phyloP scores from a whole-genome alignment of 371 early-diverging fungal genomes.

The Batkoa obscura region DNA sequence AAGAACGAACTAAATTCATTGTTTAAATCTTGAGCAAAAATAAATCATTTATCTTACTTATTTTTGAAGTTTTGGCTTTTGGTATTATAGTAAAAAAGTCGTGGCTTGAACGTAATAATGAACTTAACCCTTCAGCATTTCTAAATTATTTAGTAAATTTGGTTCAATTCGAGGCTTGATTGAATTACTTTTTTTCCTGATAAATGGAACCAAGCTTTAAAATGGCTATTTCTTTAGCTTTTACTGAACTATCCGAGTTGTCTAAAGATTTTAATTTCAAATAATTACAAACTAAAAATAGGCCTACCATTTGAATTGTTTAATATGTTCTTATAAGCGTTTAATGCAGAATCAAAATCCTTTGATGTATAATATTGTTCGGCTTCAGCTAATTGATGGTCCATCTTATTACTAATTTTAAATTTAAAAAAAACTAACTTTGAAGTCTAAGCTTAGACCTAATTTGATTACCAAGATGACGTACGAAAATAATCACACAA shows the following conservation, averaged over 20 bases:
- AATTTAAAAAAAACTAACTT: neutral
- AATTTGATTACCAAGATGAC: neutral
- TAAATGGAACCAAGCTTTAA: neutral
- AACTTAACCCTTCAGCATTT: constrained; percentile 54
- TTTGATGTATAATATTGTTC: neutral
- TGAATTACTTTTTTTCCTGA: neutral
- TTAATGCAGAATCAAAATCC: neutral
- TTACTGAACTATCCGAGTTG: neutral
- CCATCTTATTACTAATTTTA: neutral
- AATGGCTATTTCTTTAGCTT: constrained; percentile 1
- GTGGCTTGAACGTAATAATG: constrained; percentile 59
- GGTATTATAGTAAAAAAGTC: constrained; percentile 61
- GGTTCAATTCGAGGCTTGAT: too few relatives aligned
- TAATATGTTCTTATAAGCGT: neutral
- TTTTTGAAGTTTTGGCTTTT: constrained; percentile 91
- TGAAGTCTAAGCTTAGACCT: neutral
- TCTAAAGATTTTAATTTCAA: neutral
- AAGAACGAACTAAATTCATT: constrained; percentile 36
- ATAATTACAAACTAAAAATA: neutral
- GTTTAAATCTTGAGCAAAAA: neutral
- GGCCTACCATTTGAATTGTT: neutral
- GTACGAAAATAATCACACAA: neutral
- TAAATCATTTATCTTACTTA: constrained; percentile 28
- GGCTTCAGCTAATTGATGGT: neutral
- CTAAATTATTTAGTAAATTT: constrained; percentile 15